Percentiles rank a stretch among this genome's conserved stretches.
Conservation (phyloP, 805 yeast species). For the Nakazawaea anatomiae region DNA sequence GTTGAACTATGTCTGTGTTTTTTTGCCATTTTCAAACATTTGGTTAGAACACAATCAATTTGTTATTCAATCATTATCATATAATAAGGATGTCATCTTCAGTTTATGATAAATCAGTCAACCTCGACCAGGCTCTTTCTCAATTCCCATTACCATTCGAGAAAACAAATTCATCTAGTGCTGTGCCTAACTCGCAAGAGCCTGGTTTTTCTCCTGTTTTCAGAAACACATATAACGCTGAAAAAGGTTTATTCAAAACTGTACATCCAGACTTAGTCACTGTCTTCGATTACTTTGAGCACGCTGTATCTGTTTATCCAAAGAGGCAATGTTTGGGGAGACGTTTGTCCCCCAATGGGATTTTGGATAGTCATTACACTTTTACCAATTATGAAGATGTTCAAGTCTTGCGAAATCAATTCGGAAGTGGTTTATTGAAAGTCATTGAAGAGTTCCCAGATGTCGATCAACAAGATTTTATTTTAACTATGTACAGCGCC, state of each 20-base stretch:
- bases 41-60: no score
- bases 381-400: conserved; percentile 38
- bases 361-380: conserved; percentile 35
- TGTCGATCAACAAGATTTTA: conserved; percentile 27
- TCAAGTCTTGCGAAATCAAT: conserved; percentile 33
- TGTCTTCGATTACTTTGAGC: conserved; percentile 27
- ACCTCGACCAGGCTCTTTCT: not conserved
- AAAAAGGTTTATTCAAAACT: conserved; percentile 4
- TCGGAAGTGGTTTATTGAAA: conserved; percentile 52
- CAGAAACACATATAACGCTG: not conserved
- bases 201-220: conserved; percentile 7
- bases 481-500: conserved; percentile 50
- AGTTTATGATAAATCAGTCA: not conserved
- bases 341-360: conserved; percentile 27
- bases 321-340: conserved; percentile 31
- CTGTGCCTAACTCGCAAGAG: not conserved
- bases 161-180: not conserved
- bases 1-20: no score
- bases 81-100: not conserved
- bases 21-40: no score
- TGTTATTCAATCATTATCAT: no score
- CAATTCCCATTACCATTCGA: not conserved
- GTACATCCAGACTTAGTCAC: conserved; percentile 33
- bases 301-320: conserved; percentile 20
- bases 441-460: conserved; percentile 23